Base-by-base conservation (phyloP, 2,329 filamentous ascomycete species). In the Scolecobasidium constrictum region DNA sequence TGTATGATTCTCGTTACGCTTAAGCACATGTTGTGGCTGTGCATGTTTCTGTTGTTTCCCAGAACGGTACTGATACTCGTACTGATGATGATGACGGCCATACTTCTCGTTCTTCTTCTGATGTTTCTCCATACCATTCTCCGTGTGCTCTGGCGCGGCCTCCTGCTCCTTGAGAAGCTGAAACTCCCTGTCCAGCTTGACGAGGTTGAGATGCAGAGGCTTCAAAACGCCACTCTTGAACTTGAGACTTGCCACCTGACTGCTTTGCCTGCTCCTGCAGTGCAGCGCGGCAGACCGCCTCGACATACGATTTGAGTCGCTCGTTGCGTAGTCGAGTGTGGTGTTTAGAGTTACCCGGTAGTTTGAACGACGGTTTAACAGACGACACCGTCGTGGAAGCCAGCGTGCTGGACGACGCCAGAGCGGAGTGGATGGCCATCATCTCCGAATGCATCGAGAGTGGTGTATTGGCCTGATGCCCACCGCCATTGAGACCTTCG, bases 361-460 rank as follows among this genome's bases (percentile, higher is more conserved):
- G 59, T 64, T 65, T 66, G 56, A 64, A 64, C 60, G 55, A 63
- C 60, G 67, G 64, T 68, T 72, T 71, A 63, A 69, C 49, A 52
- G 56, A 63, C 41, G 59, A 68, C 57, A 63, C 56, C 36, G 61
- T 56, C 45, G 52, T 64, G 49, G 60, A 62, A 40, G 64, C 62
- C 53, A 65, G 50, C 38, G 61, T 63, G 49, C 59, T 64, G 40
- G 42, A 43, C 5, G 34, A 19, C 9, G 43, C 34, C 13, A 46
- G 44, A 5, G 45, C 45, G 20, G 41, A 45, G 42, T 68, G 64
- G 52, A 75, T 70, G 20, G 69, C 70, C 67, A 72, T 72, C 68
- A 73, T 73, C 60, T 73, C 69, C 3, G 66, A 66, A 50, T 74
- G 70, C 67, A 74, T 71, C 13, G 62, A 68, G 15, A 74, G 57